Conservation (phyloP, 1,284 basidiomycete species). For the Ganoderma leucocontextum region DNA sequence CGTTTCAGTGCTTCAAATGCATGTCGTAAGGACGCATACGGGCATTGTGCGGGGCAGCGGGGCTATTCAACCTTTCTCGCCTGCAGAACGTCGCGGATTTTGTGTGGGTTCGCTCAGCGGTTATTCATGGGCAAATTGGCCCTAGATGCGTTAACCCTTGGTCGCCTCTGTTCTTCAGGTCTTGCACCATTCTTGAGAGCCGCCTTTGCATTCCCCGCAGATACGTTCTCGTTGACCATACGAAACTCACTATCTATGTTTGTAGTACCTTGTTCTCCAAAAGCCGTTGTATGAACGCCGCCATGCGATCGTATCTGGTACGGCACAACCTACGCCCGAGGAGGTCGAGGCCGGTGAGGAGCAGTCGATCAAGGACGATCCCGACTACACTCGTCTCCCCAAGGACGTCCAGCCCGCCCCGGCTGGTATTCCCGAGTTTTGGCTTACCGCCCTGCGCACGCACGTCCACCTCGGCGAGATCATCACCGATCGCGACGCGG, state of each 20-base stretch:
- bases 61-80: background rate
- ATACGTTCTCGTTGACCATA: no score
- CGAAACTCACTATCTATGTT: no score
- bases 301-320: constrained; percentile 84
- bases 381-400: constrained; percentile 66
- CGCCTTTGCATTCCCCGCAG: no score
- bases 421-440: constrained; percentile 93
- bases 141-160: no score
- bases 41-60: background rate
- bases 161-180: no score
- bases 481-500: constrained; percentile 94
- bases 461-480: constrained; percentile 88
- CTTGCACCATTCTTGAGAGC: no score
- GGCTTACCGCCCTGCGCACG: constrained; percentile 96
- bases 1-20: background rate
- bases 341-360: constrained; percentile 87
- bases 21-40: background rate
- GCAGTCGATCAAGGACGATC: constrained; percentile 73
- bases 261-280: constrained; percentile 90
- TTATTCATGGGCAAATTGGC: no score
- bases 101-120: no score
- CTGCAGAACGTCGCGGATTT: no score
- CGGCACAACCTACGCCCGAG: constrained; percentile 77
- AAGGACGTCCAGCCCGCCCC: constrained; percentile 50
- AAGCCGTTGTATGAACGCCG: constrained; percentile 91